Evolutionary conservation across 768 basidiomycete species (phyloP), one percentile per base, ranked within the genome.

Genomic region (Suillus sp.): DNA sequence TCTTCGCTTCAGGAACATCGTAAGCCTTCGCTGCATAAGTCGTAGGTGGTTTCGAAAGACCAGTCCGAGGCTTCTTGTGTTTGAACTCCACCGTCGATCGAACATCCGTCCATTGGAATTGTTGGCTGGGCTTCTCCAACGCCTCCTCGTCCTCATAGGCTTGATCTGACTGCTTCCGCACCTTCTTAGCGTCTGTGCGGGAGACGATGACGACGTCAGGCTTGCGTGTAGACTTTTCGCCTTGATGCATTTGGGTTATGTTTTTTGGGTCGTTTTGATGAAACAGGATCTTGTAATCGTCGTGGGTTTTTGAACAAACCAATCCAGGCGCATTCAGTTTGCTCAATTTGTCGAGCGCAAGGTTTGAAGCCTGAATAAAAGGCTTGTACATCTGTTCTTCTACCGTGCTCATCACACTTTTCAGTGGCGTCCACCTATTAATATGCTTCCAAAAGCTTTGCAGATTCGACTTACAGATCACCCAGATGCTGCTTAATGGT

Each of bases 171-270:
- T 35, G 35, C 30, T 59, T n/a, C 30, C 18, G 16, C 10, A n/a
- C 50, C 7, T 45, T 14, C 9, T 11, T n/a, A n/a, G 59, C 43
- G 37, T 5, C 22, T 34, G 20, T 3, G 11, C 27, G 13, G 7
- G 59, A 32, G 42, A 60, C 30, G 42, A 60, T 27, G 4, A 60
- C 43, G 47, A 60, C 42, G 42, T n/a, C 42, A 11, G 59, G 43
- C 20, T 34, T 47, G 20, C 43, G 42, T 16, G 9, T 35, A n/a
- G 59, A 47, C 13, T 16, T 16, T 2, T 11, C 11, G 25, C 59
- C 42, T 42, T 60, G 37, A 9, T 60, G 42, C 4, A 2, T 27
- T n/a, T 59, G 42, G 8, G 8, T 6, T 8, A 59, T 37, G n/a
- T 7, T 20, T 16, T 5, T 32, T 32, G 50, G 59, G 42, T 59